Evolutionary conservation across 2,329 filamentous ascomycete species (phyloP).

Genomic region (Hymenoscyphus scutula): DNA sequence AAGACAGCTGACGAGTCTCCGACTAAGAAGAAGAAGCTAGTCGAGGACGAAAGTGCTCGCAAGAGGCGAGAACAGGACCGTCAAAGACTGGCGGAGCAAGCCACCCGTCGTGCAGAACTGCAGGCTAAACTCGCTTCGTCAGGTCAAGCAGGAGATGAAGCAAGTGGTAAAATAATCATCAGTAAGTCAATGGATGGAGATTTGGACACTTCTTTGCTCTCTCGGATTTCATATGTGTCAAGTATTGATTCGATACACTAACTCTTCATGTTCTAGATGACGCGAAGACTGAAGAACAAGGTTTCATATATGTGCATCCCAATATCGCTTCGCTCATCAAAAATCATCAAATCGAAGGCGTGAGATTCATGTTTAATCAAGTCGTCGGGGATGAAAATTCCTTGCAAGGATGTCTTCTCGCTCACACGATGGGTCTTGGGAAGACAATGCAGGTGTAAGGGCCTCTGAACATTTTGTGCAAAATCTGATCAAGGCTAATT

Average conservation of each 20-base stretch:
- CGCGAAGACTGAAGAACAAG: conserved; percentile 57
- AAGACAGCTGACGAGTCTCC: conserved; percentile 14
- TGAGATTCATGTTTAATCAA: conserved; percentile 88
- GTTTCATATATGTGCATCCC: conserved; percentile 62
- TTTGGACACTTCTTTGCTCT: background rate
- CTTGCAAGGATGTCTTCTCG: conserved; percentile 74
- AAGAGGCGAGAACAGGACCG: conserved; percentile 55
- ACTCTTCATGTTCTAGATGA: conserved; percentile 41
- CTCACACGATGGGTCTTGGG: conserved; percentile 88
- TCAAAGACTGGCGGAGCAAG: conserved; percentile 52
- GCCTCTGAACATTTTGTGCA: background rate
- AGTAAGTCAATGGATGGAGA: conserved; percentile 36
- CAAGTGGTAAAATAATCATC: conserved; percentile 54
- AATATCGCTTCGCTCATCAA: conserved; percentile 67
- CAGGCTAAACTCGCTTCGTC: conserved; percentile 46
- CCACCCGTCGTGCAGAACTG: conserved; percentile 48
- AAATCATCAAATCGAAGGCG: conserved; percentile 74
- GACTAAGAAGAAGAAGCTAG: conserved; percentile 38
- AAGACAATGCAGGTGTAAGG: conserved; percentile 83
- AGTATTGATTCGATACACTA: background rate
- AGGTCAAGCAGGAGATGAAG: conserved; percentile 45
- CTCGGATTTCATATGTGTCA: too few relatives aligned
- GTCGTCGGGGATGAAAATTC: conserved; percentile 55
- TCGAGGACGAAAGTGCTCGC: conserved; percentile 45
- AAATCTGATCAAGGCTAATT: conserved; percentile 12